Evolutionary conservation across 2,329 filamentous ascomycete genomes (phyloP).

Genomic region (Cytospora mali): DNA sequence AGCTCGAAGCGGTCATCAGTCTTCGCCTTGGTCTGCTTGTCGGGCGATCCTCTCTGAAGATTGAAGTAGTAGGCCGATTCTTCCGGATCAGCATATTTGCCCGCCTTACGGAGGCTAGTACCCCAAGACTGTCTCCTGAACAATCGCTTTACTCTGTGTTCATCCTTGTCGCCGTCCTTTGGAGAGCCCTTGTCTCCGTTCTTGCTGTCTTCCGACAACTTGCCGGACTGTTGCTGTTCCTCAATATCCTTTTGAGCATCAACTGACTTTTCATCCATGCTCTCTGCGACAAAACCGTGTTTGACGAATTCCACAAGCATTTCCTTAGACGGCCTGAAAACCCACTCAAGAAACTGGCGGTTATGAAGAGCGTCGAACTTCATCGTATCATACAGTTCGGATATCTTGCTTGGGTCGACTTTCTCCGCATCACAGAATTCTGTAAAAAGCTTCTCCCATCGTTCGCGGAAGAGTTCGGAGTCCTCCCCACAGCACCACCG

Average conservation of each 20-base stretch:
- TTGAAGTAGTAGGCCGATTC: slow-evolving; percentile 73
- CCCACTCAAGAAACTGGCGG: slow-evolving; percentile 93
- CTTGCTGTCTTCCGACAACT: slow-evolving; percentile 42
- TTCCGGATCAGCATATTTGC: slow-evolving; percentile 61
- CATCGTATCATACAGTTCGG: slow-evolving; percentile 98
- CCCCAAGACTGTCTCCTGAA: slow-evolving; percentile 65
- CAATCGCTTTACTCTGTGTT: slow-evolving; percentile 50
- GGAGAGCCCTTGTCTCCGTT: slow-evolving; percentile 41
- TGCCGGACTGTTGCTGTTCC: slow-evolving; percentile 36
- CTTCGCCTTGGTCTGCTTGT: slow-evolving; percentile 74
- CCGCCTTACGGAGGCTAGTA: slow-evolving; percentile 51
- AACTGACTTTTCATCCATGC: slow-evolving; percentile 38
- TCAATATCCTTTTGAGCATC: slow-evolving; percentile 43
- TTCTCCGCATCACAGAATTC: slow-evolving; percentile 98
- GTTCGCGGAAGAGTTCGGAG: slow-evolving; percentile 88
- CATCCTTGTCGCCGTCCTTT: slow-evolving; percentile 45
- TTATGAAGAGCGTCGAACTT: slow-evolving; percentile 99
- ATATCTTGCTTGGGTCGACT: slow-evolving; percentile 98
- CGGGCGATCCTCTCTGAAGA: slow-evolving; percentile 71
- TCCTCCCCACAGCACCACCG: slow-evolving; percentile 98
- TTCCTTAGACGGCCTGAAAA: slow-evolving; percentile 83
- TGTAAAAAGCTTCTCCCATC: slow-evolving; percentile 97
- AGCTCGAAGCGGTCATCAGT: slow-evolving; percentile 84
- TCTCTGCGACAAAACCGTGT: slow-evolving; percentile 37
- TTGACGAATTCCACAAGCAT: slow-evolving; percentile 74